Conservation (phyloP, 1,284 basidiomycete species). For the Marasmius sp. region DNA sequence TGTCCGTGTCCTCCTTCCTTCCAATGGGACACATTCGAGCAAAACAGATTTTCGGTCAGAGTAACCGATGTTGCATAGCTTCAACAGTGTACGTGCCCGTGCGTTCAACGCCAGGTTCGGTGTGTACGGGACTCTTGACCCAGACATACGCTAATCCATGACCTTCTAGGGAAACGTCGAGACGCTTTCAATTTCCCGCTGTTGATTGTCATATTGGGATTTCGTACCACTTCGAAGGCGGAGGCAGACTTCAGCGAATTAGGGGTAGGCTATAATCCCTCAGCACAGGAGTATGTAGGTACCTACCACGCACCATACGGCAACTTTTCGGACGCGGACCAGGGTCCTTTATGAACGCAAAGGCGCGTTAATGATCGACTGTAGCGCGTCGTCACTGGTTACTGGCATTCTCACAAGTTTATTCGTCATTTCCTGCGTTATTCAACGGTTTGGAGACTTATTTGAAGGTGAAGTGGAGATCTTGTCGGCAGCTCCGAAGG, state of each 20-base stretch:
- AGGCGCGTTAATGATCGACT: not conserved
- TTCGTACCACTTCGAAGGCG: not conserved
- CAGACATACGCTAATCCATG: no score
- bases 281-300: not conserved
- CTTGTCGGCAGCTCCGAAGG: not conserved
- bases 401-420: not conserved
- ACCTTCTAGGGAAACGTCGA: no score
- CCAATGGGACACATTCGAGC: no score
- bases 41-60: no score
- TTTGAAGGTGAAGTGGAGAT: not conserved
- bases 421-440: not conserved
- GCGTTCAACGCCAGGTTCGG: no score
- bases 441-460: not conserved
- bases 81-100: no score
- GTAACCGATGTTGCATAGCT: no score
- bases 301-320: not conserved
- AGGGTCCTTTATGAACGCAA: not conserved
- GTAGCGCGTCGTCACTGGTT: not conserved
- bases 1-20: no score
- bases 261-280: not conserved
- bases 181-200: not conserved
- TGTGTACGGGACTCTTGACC: no score
- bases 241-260: not conserved
- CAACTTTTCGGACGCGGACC: not conserved
- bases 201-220: not conserved